phyloP scores from a whole-genome alignment of 2,329 filamentous ascomycete genomes.

The Cytospora leucostoma region DNA sequence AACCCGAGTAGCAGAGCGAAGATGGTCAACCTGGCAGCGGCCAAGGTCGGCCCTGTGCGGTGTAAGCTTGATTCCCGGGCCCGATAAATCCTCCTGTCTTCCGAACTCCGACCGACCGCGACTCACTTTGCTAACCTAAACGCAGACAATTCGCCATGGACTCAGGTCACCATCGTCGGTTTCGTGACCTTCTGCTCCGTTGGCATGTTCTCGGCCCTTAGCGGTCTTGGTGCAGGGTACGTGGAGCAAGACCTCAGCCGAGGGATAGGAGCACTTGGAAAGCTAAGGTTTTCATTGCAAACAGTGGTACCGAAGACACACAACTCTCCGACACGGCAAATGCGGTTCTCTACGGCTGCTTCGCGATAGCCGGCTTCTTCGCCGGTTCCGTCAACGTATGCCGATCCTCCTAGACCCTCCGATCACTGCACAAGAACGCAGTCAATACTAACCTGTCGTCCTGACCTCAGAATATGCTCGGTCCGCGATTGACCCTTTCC shows the following conservation, averaged over 20 bases:
- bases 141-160: slow-evolving; percentile 30
- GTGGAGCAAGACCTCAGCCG: not conserved
- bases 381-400: slow-evolving; percentile 30
- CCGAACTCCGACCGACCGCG: not conserved
- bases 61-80: slow-evolving; percentile 7
- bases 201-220: slow-evolving; percentile 32
- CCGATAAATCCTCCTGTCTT: not conserved
- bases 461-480: slow-evolving; percentile 30
- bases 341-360: slow-evolving; percentile 32
- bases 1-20: slow-evolving; percentile 1
- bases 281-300: not conserved
- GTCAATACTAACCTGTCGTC: not conserved
- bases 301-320: slow-evolving; percentile 28
- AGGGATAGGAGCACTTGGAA: not conserved
- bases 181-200: slow-evolving; percentile 33
- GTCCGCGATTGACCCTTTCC: slow-evolving; percentile 29
- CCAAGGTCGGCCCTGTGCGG: slow-evolving; percentile 24
- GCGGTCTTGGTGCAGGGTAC: slow-evolving; percentile 27
- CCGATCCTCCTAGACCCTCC: not conserved
- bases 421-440: not conserved
- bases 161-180: slow-evolving; percentile 31
- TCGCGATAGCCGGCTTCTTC: slow-evolving; percentile 25
- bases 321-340: slow-evolving; percentile 29
- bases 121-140: not conserved
- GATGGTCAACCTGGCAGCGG: slow-evolving; percentile 26